These are phyloP conservation scores for Kodamaea lidongshanica DNA, from an alignment of 805 yeast genomes.

Conservation along the genomic window DNA sequence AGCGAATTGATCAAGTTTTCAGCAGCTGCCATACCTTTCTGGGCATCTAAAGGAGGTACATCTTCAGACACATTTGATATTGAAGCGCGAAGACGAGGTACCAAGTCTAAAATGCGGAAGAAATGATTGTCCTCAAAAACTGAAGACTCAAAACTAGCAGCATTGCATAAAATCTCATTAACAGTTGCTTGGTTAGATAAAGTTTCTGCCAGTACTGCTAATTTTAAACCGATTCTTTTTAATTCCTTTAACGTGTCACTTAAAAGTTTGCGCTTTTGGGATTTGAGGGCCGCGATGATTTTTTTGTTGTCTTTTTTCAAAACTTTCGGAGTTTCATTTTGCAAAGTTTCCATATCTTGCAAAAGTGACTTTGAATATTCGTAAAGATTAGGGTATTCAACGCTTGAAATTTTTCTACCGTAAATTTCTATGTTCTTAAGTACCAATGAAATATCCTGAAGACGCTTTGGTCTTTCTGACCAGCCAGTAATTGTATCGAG, in stretches of 20 bases:
- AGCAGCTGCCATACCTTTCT: conserved; percentile 66
- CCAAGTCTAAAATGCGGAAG: conserved; percentile 65
- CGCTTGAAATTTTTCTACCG: conserved; percentile 25
- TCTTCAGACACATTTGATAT: conserved; percentile 61
- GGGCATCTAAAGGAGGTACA: conserved; percentile 67
- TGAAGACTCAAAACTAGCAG: conserved; percentile 38
- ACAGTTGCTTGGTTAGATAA: conserved; percentile 56
- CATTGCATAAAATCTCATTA: conserved; percentile 52
- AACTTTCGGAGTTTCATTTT: conserved; percentile 70
- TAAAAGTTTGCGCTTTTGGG: conserved; percentile 73
- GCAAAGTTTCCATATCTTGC: conserved; percentile 54
- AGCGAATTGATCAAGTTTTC: conserved; percentile 65
- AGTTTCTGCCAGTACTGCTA: conserved; percentile 60
- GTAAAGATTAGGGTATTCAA: conserved; percentile 43
- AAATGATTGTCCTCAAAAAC: conserved; percentile 45
- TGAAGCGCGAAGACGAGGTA: conserved; percentile 72
- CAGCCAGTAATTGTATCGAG: conserved; percentile 35
- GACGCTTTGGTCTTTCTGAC: conserved; percentile 50
- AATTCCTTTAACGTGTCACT: conserved; percentile 74
- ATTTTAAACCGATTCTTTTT: conserved; percentile 68
- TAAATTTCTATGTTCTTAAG: conserved; percentile 52
- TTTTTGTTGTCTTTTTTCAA: conserved; percentile 72
- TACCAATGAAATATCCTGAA: conserved; percentile 47
- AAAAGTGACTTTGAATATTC: conserved; percentile 51
- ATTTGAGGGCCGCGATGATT: conserved; percentile 57